phyloP scores from a whole-genome alignment of 768 basidiomycete species.

The Boletus rubropictus region DNA sequence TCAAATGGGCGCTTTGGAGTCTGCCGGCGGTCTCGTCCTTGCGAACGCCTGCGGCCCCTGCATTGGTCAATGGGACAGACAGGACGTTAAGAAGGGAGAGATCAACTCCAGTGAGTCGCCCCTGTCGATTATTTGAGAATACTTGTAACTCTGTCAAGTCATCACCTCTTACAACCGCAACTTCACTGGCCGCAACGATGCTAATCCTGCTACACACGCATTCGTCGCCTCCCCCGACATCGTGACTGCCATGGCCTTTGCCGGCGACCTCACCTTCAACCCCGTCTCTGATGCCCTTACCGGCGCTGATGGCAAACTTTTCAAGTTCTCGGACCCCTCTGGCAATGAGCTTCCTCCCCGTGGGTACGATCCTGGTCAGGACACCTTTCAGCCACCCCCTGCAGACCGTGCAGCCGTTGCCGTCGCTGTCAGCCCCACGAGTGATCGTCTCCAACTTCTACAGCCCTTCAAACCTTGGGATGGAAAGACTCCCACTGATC shows the following conservation, averaged over 20 bases:
- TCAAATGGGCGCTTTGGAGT: conserved; percentile 81
- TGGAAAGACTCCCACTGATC: conserved; percentile 82
- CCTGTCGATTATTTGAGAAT: not conserved
- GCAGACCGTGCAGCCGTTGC: conserved; percentile 73
- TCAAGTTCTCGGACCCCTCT: conserved; percentile 91
- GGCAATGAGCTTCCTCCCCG: conserved; percentile 91
- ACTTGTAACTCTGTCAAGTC: conserved; percentile 42
- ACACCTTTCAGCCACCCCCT: conserved; percentile 97
- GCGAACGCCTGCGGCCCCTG: conserved; percentile 99
- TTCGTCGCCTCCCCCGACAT: conserved; percentile 92
- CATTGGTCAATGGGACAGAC: conserved; percentile 98
- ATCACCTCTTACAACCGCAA: conserved; percentile 99
- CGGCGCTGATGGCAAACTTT: conserved; percentile 89
- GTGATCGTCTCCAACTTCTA: conserved; percentile 87
- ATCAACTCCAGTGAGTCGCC: conserved; percentile 80
- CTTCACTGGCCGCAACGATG: conserved; percentile 99
- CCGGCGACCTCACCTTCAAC: conserved; percentile 93
- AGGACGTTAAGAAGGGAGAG: conserved; percentile 95
- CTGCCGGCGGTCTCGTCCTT: conserved; percentile 85
- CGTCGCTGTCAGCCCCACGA: conserved; percentile 81
- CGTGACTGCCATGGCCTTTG: conserved; percentile 95
- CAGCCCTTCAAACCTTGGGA: conserved; percentile 90
- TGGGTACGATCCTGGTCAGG: conserved; percentile 94
- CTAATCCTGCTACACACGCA: conserved; percentile 97
- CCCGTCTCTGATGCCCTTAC: conserved; percentile 85